phyloP scores from a whole-genome alignment of 176 grass and related monocot genomes.

The Oryza meridionalis region DNA sequence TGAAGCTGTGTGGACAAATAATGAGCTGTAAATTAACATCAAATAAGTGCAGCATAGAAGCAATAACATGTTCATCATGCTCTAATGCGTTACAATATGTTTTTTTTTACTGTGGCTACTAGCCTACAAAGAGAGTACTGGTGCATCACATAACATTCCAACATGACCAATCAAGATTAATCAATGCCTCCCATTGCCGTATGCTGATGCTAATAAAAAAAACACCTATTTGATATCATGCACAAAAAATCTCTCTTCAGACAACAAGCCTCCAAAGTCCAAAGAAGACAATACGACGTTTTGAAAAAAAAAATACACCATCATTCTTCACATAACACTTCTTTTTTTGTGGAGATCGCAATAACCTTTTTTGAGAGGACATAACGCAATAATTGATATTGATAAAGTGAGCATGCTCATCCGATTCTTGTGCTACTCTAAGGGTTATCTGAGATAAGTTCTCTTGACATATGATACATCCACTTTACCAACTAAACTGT shows the following conservation, averaged over 20 bases:
- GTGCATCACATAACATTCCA: background rate
- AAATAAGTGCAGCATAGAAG: background rate
- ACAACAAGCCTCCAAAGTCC: background rate
- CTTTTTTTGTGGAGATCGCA: no score
- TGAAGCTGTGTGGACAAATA: background rate
- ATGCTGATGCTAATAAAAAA: background rate
- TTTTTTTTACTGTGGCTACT: background rate
- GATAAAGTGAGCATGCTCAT: background rate
- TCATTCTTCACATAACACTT: background rate
- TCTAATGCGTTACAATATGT: background rate
- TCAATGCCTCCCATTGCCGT: background rate
- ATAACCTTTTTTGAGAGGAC: no score
- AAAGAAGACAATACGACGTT: background rate
- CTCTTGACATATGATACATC: slow-evolving; percentile 22
- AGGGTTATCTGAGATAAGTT: background rate
- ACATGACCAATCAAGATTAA: background rate
- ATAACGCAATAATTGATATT: background rate
- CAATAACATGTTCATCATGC: background rate
- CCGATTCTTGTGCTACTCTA: background rate
- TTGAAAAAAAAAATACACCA: background rate
- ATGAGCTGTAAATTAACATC: background rate
- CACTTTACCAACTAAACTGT: slow-evolving; percentile 12
- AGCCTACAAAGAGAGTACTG: background rate
- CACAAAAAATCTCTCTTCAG: background rate
- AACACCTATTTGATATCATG: background rate